Base-by-base conservation (phyloP, 352 stramenopile genomes). In the Thalassiosira hispida region DNA sequence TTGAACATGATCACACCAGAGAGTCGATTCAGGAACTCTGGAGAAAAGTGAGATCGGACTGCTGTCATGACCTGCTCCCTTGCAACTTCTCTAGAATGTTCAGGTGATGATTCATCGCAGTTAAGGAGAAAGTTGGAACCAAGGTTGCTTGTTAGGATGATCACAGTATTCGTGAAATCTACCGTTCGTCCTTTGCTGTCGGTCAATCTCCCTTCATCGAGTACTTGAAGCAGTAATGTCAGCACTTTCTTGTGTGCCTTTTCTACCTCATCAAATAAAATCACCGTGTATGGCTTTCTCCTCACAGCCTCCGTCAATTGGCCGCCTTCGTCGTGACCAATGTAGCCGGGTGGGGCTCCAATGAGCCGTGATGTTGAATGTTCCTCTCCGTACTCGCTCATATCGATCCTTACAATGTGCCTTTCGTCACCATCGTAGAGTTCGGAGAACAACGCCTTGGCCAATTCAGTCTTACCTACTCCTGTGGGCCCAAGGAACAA, bases 81-180 rank as follows among this genome's bases (percentile, higher is more conserved):
- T 1, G 84, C 79, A 0, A 74, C 70, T 29, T 94, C 86, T 63
- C 78, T 7, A 14, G 65, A 67, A 33, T 71, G 38, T 1, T 72
- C 59, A 33, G 62, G 65, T 35, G 68, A 79, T 61, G 67, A 64
- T 62, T 90, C 69, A 16, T 90, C 67, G 44, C 77, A 79, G 31
- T 85, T 64, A 0, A 97, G 83, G 44, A 99, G 83, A 33, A 95
- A 93, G 68, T 97, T 89, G 0, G 96, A 95, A n/a, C 96, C 96
- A 73, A 98, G 92, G 85, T 99, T 99, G 0, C 92, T 97, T 31
- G 97, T 99, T 84, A 99, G 93, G 82, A 99, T 98, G 53, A 99
- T 95, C 51, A 99, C 95, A 0, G 96, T 96, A 79, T 99, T 99
- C 0, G 91, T 94, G 75, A 99, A 99, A 69, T 98, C 96, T 3